Base-by-base conservation (phyloP, 2,329 filamentous ascomycete species). In the Sclerotinia subarctica region DNA sequence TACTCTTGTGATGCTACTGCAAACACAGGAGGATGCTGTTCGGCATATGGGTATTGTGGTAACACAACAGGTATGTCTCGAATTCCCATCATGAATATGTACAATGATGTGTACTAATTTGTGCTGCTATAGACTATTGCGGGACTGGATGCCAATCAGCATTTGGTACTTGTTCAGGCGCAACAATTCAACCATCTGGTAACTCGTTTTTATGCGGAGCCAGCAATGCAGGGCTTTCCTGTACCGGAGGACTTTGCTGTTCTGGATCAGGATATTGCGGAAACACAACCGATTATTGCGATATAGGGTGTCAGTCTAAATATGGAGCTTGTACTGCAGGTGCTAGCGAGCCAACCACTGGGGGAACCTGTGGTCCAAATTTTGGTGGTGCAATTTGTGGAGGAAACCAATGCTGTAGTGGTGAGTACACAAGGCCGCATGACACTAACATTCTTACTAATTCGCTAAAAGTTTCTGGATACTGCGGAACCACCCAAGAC, bases 1-100 rank as follows among this genome's bases (percentile, higher is more conserved):
- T 71, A 76, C 56, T 72, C 72, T n/a, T 78, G 76, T 65, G 62
- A 60, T 59, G 66, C 71, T 2, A 67, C 62, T 15, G 62, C 68
- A 49, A 73, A 70, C 46, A 38, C 46, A 15, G 76, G 76, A 26
- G 35, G 70, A 11, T 78, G 77, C 68, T 78, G 77, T 63, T 77
- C 75, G 32, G 68, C 74, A 42, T 74, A 74, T 64, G 70, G 69
- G 17, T 69, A 63, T 49, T 72, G 71, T 68, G 70, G 71, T n/a
- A 66, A 63, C 42, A 69, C 71, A 19, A 65, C 67, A 5, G 67
- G 67, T 68, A 60, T 59, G 67, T 35, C 44, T 47, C 24, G 7
- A 60, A 51, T 42, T 13, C 49, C 8, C 24, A 26, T 3, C 11
- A 32, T 47, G 5, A 38, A 38, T n/a, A n/a, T 21, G 21, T 35